Evolutionary conservation across 2,329 filamentous ascomycete genomes (phyloP), one percentile per base, ranked within the genome.

Genomic region (Beauveria sp.): DNA sequence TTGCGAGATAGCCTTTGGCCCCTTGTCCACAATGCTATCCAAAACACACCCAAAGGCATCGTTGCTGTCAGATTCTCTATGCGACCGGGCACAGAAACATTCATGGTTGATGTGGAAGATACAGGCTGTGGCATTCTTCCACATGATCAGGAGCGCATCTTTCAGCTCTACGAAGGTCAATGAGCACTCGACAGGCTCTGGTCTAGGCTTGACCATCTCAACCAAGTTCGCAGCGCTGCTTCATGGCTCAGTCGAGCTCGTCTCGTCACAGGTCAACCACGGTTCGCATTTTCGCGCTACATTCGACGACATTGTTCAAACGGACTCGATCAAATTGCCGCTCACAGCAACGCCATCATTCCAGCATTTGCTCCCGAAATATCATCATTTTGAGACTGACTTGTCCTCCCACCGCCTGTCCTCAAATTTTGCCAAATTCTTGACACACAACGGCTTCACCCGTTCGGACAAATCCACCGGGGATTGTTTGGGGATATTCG

Each of bases 121-220:
- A 78, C 72, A 1, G 77, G 77, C 0, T 66, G 71, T 3, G 77
- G 77, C 2, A 77, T 79, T n/a, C 62, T 63, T 1, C 54, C 63
- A 1, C 65, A 70, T 3, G 66, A 78, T 7, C 72, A 74, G 3
- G 24, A 67, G 3, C 72, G 74, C 3, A 76, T 79, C 4, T 79
- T 79, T 30, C 69, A 75, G 3, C 67, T 76, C 0, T 78, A 79
- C 22, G 77, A 78, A 78, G 40, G 70, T 73, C 1, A 69, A 72
- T 40, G 63, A 64, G 0, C 70, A 76, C 42, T 72, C 75, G 0
- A 70, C 70, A 2, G 73, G 77, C 3, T 74, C 74, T 30, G 76
- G 78, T 0, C 68, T 79, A 0, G 78, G 78, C 0, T 65, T 80
- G 16, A 77, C 76, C 0, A 67, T 80, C 0, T 72, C 78, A 4